Evolutionary conservation across 352 stramenopile genomes (phyloP).

Genomic region (Pythium sukuiense): DNA sequence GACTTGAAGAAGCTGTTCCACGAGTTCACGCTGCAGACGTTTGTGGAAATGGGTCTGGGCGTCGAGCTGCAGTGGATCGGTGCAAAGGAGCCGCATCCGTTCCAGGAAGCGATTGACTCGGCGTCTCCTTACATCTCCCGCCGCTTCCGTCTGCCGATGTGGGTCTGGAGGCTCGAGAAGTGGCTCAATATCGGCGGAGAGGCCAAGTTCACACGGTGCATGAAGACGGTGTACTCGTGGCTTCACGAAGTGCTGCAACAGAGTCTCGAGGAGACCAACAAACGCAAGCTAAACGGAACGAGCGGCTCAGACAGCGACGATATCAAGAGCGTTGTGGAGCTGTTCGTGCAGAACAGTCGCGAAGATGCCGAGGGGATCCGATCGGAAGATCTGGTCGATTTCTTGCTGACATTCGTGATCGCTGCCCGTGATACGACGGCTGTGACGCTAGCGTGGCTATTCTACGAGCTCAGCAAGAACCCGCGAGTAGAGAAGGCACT

Average conservation of each 20-base stretch:
- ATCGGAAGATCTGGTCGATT: slow-evolving; percentile 55
- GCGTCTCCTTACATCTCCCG: slow-evolving; percentile 34
- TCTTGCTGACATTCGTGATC: slow-evolving; percentile 66
- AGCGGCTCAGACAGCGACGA: slow-evolving; percentile 8
- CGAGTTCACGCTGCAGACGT: slow-evolving; percentile 53
- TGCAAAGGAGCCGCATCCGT: slow-evolving; percentile 35
- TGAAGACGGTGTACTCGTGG: slow-evolving; percentile 40
- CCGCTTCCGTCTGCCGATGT: slow-evolving; percentile 50
- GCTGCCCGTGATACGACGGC: slow-evolving; percentile 80
- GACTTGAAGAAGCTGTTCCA: slow-evolving; percentile 42
- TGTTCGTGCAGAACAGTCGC: slow-evolving; percentile 10
- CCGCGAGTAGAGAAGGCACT: slow-evolving; percentile 42
- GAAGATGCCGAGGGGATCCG: slow-evolving; percentile 29
- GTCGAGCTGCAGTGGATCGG: slow-evolving; percentile 44
- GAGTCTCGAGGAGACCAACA: slow-evolving; percentile 24
- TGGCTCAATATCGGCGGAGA: slow-evolving; percentile 44
- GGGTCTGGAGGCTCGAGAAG: slow-evolving; percentile 54
- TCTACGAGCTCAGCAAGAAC: slow-evolving; percentile 66
- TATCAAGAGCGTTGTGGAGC: slow-evolving; percentile 16
- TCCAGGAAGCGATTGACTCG: slow-evolving; percentile 46
- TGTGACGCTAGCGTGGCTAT: slow-evolving; percentile 63
- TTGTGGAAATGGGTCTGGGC: slow-evolving; percentile 53
- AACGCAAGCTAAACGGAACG: neutral
- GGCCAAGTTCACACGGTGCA: slow-evolving; percentile 28
- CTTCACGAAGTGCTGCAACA: slow-evolving; percentile 44